Base-by-base conservation (phyloP, 1,284 basidiomycete genomes). In the Tilletia walkeri region DNA sequence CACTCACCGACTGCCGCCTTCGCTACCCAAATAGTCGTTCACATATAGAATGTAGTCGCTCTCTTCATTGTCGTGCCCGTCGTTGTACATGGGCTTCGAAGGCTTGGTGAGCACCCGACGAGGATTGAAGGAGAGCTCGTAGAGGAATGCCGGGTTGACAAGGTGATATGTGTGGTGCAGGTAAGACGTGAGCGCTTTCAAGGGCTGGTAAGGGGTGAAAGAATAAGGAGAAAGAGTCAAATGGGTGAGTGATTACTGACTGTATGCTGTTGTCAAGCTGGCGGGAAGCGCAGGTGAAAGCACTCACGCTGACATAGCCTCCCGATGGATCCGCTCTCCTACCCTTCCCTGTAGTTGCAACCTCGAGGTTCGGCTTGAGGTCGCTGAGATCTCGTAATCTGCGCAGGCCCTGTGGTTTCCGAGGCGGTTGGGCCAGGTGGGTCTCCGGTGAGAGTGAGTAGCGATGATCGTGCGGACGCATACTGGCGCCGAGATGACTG, bases 131-230 rank as follows among this genome's bases (percentile, higher is more conserved):
- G 81, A 78, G 56, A 83, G 77, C 73, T 83, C 82, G 73, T 83
- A 83, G 70, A 80, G 75, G 73, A 83, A 83, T 14, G 80, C 75
- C 3, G 82, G 82, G 59, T 83, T 83, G 73, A 82, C 81, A 47
- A 83, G 75, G 56, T 83, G 82, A 66, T 83, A 83, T 9, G 82
- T 83, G 74, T 83, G 82, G 67, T 83, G 82, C 66, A 83, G 69
- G 53, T 82, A 82, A 24, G 81, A 75, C 34, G 82, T 81, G 68
- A 83, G 70, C 7, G 82, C 82, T 67, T 83, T 83, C 63, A 83
- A 76, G 38, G 81, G 80, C 72, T 73, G 72, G 14, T 10, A n/a
- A 4, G n/a, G 50, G 16, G 18, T n/a, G 16, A 6, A 34, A 48
- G 14, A 16, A 18, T 9, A 38, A 18, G 20, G 24, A 16, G 36